phyloP scores from a whole-genome alignment of 345 rosid genomes.

The Turnera subulata region DNA sequence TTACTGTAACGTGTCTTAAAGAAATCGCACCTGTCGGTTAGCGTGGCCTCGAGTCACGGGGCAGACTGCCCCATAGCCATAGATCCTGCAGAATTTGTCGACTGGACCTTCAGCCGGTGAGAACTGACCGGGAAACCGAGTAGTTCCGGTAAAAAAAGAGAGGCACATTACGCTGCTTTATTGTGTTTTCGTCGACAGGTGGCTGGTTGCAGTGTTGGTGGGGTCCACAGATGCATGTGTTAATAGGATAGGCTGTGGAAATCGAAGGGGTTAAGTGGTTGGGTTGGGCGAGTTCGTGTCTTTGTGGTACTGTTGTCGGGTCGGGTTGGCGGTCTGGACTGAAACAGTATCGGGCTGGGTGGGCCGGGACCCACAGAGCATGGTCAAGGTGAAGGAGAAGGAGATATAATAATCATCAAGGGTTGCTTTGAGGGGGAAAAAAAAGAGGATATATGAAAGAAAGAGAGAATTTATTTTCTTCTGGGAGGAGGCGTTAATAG shows the following conservation, averaged over 20 bases:
- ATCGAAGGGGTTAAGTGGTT: background rate
- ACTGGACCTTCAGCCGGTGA: constrained; percentile 5
- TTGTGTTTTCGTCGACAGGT: constrained; percentile 1
- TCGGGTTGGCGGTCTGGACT: background rate
- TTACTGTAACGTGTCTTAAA: constrained; percentile 1
- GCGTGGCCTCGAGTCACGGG: constrained; percentile 29
- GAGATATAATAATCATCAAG: too few relatives aligned
- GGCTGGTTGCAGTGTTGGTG: background rate
- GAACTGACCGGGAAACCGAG: constrained; percentile 15
- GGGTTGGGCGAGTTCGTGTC: background rate
- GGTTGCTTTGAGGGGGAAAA: too few relatives aligned
- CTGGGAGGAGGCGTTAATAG: too few relatives aligned
- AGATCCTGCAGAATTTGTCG: constrained; percentile 26
- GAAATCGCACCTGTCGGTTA: constrained; percentile 31
- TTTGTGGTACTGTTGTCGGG: background rate
- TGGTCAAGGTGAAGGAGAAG: constrained; percentile 3
- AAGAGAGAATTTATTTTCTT: too few relatives aligned
- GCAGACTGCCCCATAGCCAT: constrained; percentile 13
- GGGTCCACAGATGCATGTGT: background rate
- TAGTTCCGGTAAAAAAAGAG: background rate
- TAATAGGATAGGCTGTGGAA: background rate
- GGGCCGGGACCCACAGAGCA: constrained; percentile 2
- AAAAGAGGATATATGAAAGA: too few relatives aligned
- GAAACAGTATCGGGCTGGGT: background rate
- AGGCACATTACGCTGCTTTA: background rate